phyloP scores from a whole-genome alignment of 2,329 filamentous ascomycete genomes.

The Sporothrix curviconia region DNA sequence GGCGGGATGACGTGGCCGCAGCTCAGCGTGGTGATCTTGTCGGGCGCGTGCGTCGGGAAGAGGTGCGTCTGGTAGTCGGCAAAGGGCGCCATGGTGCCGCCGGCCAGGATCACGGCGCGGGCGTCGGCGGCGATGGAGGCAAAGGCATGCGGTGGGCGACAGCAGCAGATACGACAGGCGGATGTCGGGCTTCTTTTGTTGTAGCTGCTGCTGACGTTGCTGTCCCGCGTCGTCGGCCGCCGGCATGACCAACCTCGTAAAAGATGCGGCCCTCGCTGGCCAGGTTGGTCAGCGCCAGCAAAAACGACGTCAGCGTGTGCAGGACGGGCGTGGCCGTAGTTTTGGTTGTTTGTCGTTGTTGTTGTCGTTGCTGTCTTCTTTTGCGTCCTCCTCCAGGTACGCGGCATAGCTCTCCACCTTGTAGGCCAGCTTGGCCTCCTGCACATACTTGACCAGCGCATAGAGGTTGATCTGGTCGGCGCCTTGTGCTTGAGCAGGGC shows the following conservation, averaged over 20 bases:
- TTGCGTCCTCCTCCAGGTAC: constrained; percentile 48
- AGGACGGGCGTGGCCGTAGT: constrained; percentile 38
- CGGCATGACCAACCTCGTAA: constrained; percentile 42
- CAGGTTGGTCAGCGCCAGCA: constrained; percentile 79
- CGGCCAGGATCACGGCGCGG: constrained; percentile 80
- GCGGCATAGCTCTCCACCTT: constrained; percentile 87
- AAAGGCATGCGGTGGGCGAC: constrained; percentile 86
- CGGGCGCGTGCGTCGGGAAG: constrained; percentile 63
- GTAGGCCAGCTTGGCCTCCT: constrained; percentile 84
- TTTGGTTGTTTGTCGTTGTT: constrained; percentile 28
- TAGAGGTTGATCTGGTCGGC: constrained; percentile 94
- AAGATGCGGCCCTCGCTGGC: constrained; percentile 64
- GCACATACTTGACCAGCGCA: constrained; percentile 79
- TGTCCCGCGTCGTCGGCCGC: not conserved
- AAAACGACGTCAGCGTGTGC: constrained; percentile 54
- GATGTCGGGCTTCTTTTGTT: constrained; percentile 36
- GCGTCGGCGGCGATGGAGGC: constrained; percentile 78
- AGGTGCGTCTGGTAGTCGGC: constrained; percentile 81
- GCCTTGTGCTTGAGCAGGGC: constrained; percentile 71
- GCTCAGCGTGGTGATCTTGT: constrained; percentile 70
- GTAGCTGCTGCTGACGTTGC: not conserved
- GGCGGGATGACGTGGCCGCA: constrained; percentile 91
- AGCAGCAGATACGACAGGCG: constrained; percentile 78
- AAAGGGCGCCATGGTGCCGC: constrained; percentile 97
- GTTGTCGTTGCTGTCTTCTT: constrained; percentile 13